Evolutionary conservation across 2,329 filamentous ascomycete genomes (phyloP).

Genomic region (Clonostachys rhizophaga): DNA sequence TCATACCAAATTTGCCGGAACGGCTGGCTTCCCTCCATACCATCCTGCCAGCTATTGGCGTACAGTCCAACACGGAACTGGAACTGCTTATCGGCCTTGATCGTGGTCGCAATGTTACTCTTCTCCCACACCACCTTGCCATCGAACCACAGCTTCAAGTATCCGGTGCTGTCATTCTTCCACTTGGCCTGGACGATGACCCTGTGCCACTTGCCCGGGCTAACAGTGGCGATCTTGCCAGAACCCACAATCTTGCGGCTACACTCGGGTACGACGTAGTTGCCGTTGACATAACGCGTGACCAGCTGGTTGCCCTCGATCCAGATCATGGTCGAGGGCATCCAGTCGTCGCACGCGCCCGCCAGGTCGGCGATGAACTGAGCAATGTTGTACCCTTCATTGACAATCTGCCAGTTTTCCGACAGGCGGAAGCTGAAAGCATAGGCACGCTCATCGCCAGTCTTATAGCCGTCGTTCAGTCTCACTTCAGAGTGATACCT

Average conservation of each 20-base stretch:
- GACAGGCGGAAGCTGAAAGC: conserved; percentile 45
- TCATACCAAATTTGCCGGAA: conserved; percentile 45
- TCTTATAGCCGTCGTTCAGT: conserved; percentile 35
- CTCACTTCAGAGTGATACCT: conserved; percentile 45
- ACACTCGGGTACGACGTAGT: conserved; percentile 16
- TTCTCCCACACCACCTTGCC: conserved; percentile 34
- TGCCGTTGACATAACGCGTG: conserved; percentile 25
- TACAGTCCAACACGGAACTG: conserved; percentile 43
- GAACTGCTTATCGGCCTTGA: conserved; percentile 34
- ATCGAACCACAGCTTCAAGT: conserved; percentile 41
- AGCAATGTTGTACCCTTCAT: conserved; percentile 39
- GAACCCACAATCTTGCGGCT: conserved; percentile 9
- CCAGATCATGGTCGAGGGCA: conserved; percentile 44
- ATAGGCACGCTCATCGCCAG: conserved; percentile 39
- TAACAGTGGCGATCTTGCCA: conserved; percentile 27
- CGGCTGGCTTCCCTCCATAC: conserved; percentile 32
- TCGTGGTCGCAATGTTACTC: conserved; percentile 33
- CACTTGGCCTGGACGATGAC: conserved; percentile 39
- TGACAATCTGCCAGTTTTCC: conserved; percentile 36
- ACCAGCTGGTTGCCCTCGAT: conserved; percentile 33
- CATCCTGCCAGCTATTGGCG: conserved; percentile 43
- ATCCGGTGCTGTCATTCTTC: conserved; percentile 35
- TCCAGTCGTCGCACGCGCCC: conserved; percentile 35
- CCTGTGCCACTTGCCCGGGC: conserved; percentile 37
- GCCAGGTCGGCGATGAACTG: conserved; percentile 47